Evolutionary conservation across 306 rosid genomes (phyloP), one percentile per base, ranked within the genome.

Genomic region (Medicago lupulina): DNA sequence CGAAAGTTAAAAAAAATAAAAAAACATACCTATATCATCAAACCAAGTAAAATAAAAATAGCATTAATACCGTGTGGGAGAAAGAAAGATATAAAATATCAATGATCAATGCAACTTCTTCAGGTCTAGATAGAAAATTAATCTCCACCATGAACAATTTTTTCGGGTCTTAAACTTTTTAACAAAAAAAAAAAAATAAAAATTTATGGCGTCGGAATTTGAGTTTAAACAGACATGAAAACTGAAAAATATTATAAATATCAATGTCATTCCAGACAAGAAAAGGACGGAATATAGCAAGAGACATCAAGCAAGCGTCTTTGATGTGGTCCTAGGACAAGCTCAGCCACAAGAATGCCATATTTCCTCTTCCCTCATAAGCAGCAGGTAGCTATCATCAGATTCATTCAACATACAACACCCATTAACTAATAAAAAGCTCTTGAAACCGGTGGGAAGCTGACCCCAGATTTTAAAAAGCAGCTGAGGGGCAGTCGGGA

Each of bases 391-490:
- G 81, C 43, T 28, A 81, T 74, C 81, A 58, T 70, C 81, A 50
- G 50, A 70, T 66, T 64, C 76, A 76, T 80, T 74, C 74, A 79
- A 55, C 76, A 76, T 80, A 53, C 74, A 83, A 55, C 72, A 74
- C 40, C 77, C 67, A 57, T 38, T 18, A 71, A 49, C 76, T 67
- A 49, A 65, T 57, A 51, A 36, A 76, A 73, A 38, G 80, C 41
- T 53, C 65, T 81, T 13, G 44, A 70, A 71, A 51, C 41, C 13
- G 80, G 82, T 71, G 75, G 77, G 49, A 59, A 74, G 47, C 80
- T 78, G 82, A 83, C 93, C 88, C 90, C 90, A 71, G 88, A 83
- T 80, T 82, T 76, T 55, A 72, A 79, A 89, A 85, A 72, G 73
- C 84, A 81, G 74, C 89, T 74, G 82, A 77, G 90, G 89, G 86